Base-by-base conservation (phyloP, 305 asterid species). In the Vinca major region DNA sequence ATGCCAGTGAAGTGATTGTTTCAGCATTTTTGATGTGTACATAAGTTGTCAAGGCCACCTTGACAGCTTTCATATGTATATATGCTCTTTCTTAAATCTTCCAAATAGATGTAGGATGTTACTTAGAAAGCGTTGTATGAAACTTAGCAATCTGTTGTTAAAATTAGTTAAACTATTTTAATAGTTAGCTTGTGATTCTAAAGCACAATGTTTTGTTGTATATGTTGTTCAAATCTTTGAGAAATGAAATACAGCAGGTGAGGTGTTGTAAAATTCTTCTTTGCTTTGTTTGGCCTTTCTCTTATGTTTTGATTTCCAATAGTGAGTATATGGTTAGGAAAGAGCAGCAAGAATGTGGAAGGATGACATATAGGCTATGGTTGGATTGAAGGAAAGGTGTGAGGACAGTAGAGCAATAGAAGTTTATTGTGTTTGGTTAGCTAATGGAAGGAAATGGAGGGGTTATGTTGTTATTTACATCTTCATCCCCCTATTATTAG, bases 1-100 rank as follows among this genome's bases (percentile, higher is more conserved):
- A 26, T 26, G 33, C 33, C 33, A 26, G 33, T 26, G 33, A 26
- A 26, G 33, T 65, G 68, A 2, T 47, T 9, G 43, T 53, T 43
- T 26, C 61, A 56, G 63, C 71, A 55, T 72, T 65, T 45, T 55
- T 72, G 54, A 45, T 56, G 5, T 56, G 76, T 65, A 57, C 62
- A 72, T 56, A 65, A 47, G 54, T 56, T 21, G 63, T 63, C 20
- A 50, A 14, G 43, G 41, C 12, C 45, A 41, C 10, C 40, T 12
- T 60, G 49, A 5, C 48, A 7, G 26, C 67, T 19, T 36, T 60
- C 50, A 8, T 61, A 48, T 33, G 67, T 50, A 36, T 69, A 61
- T 61, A 26, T 55, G 26, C 14, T 13, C 4, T 40, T 67, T 6
- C 12, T 45, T 45, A 45, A 10, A 45, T 10, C 49, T 8, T 45